These are phyloP conservation scores for Emiliania huxleyi DNA, from an alignment of 78 protist genomes.

Conservation along the genomic window DNA sequence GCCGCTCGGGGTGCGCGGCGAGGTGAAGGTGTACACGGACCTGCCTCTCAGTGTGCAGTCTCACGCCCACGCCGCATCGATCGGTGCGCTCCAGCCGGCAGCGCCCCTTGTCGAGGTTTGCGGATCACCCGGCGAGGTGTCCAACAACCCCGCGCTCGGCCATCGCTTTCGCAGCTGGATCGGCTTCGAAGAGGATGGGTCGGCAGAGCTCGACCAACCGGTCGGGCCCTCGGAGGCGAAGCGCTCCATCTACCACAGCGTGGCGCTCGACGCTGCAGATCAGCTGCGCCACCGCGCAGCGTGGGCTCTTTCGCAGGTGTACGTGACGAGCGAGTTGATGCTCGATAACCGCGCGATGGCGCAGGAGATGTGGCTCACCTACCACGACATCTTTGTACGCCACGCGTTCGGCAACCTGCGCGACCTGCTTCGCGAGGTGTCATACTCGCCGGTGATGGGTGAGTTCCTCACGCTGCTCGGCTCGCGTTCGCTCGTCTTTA, in stretches of 20 bases:
- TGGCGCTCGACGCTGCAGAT: background rate
- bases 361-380: background rate
- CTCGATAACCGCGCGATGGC: background rate
- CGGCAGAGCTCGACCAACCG: too few species aligned
- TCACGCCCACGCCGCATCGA: too few species aligned
- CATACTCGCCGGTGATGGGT: conserved; percentile 7
- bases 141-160: background rate
- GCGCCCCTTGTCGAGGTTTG: background rate
- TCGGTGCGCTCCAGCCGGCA: background rate
- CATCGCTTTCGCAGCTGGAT: background rate
- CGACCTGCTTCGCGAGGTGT: conserved; percentile 13
- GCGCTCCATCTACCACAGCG: too few species aligned
- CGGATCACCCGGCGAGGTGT: conserved; percentile 17
- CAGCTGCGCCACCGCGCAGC: conserved; percentile 42
- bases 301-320: background rate
- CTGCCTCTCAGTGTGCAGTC: conserved; percentile 1
- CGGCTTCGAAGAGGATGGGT: too few species aligned
- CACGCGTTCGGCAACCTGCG: conserved; percentile 30
- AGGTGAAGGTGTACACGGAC: background rate
- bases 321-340: background rate
- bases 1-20: conserved; percentile 7
- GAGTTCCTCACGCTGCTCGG: too few species aligned
- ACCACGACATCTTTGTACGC: conserved; percentile 36
- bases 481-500: too few species aligned
- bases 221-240: too few species aligned